Evolutionary conservation across 495 filamentous ascomycete species (phyloP).

Genomic region (Penicillium egyptiacum): DNA sequence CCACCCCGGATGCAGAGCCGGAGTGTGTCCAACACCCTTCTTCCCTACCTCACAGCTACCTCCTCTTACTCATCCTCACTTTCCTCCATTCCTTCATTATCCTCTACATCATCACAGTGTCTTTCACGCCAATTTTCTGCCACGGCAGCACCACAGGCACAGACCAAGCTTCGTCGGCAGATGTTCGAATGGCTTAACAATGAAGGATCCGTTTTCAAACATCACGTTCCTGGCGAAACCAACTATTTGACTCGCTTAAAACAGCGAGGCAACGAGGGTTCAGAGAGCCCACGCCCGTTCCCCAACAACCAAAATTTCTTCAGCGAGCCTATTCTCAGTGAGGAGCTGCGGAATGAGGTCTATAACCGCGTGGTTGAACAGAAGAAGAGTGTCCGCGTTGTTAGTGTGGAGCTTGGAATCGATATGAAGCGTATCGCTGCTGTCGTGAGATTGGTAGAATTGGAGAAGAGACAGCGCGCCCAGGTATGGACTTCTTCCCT

Average conservation of each 20-base stretch:
- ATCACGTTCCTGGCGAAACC: conserved; percentile 57
- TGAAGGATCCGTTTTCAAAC: conserved; percentile 54
- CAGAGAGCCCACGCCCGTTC: conserved; percentile 55
- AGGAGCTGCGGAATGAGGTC: conserved; percentile 72
- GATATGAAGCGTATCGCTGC: conserved; percentile 87
- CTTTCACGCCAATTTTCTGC: conserved; percentile 49
- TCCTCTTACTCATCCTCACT: conserved; percentile 19
- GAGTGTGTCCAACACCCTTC: conserved; percentile 39
- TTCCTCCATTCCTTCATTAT: conserved; percentile 15
- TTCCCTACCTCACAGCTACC: conserved; percentile 39
- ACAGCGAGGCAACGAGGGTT: conserved; percentile 27
- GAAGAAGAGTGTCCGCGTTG: conserved; percentile 69
- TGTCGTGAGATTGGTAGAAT: conserved; percentile 79
- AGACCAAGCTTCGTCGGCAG: conserved; percentile 51
- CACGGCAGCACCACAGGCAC: conserved; percentile 44
- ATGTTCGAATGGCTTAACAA: conserved; percentile 71
- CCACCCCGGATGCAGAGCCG: conserved; percentile 47
- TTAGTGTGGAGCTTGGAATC: conserved; percentile 74
- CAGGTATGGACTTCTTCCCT: conserved; percentile 58
- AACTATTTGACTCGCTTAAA: conserved; percentile 61
- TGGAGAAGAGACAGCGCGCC: conserved; percentile 75
- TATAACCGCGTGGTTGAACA: conserved; percentile 62
- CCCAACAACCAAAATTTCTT: conserved; percentile 71
- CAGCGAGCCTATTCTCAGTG: conserved; percentile 73
- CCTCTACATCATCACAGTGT: conserved; percentile 25